Conservation (phyloP, 495 filamentous ascomycete species). For the Penicillium arizonense region DNA sequence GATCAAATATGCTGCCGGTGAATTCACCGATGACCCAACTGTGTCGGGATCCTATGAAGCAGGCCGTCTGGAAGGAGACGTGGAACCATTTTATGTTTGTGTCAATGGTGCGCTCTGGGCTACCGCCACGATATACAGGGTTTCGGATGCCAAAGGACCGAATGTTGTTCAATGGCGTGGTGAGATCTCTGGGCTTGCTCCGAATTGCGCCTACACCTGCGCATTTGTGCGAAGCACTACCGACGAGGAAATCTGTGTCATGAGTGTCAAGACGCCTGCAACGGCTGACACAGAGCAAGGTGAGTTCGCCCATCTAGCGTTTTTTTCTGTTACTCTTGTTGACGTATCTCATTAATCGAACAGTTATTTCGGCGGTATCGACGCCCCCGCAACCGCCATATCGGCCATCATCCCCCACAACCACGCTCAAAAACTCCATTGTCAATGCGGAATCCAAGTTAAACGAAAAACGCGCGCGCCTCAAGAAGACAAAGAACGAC, state of each 20-base stretch:
- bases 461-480: constrained; percentile 69
- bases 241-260: constrained; percentile 69
- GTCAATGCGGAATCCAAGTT: constrained; percentile 74
- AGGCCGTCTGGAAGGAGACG: constrained; percentile 37
- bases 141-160: constrained; percentile 50
- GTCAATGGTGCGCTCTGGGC: constrained; percentile 90
- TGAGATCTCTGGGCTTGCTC: constrained; percentile 85
- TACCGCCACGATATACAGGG: constrained; percentile 66
- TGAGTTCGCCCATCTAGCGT: constrained; percentile 20
- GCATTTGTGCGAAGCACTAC: constrained; percentile 78
- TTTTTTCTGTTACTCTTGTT: neutral
- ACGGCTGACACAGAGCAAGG: constrained; percentile 66
- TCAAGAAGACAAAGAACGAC: constrained; percentile 75
- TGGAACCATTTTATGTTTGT: constrained; percentile 83
- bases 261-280: constrained; percentile 75
- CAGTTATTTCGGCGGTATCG: constrained; percentile 41
- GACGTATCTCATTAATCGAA: constrained; percentile 5
- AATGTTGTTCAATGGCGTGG: constrained; percentile 63
- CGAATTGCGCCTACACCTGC: constrained; percentile 79
- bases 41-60: constrained; percentile 32
- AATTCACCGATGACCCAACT: constrained; percentile 51
- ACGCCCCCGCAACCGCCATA: constrained; percentile 57
- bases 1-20: constrained; percentile 78
- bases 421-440: constrained; percentile 86
- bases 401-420: constrained; percentile 82